Evolutionary conservation across 1,284 basidiomycete genomes (phyloP), one percentile per base, ranked within the genome.

Genomic region (Apiotrichum akiyoshidainum): DNA sequence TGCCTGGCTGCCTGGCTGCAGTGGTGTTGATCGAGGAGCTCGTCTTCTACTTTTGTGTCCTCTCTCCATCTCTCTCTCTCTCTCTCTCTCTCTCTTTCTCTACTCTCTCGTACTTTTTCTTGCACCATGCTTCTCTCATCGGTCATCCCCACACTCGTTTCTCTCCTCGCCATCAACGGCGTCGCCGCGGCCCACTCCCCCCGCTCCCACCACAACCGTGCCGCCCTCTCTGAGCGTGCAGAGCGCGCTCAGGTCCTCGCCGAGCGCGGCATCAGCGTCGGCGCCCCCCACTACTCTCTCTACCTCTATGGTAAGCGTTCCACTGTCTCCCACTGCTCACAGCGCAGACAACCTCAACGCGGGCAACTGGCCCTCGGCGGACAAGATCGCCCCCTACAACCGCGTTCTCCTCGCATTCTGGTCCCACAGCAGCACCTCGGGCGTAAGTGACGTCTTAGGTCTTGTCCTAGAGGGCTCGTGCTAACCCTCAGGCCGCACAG

Each of bases 331-430:
- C 54, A 57, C 31, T 57, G 62, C 26, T 68, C 65, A 63, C 56
- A 71, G 19, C 46, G 40, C 50, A 55, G 64, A 21, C 73, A 73
- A 68, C 70, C 72, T 49, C 54, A 64, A 11, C 65, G 67, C 6
- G 55, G 66, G 14, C 68, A 66, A 5, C 63, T 79, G 39, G 59
- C 60, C 41, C 44, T 55, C 46, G 0, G 52, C 61, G 17, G 55
- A 55, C 52, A 63, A 55, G 48, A 46, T 63, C 42, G 5, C 35
- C 53, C 61, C 61, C 1, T 76, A 69, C 72, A 80, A 78, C 70
- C 73, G 75, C 22, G 80, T 80, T 67, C 76, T 81, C 55, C 73
- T 81, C 39, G 78, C 80, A 4, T 81, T 82, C 66, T 81, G 80
- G 80, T 73, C 79, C 61, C 67, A 73, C 40, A 59, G 61, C 22